Evolutionary conservation across 2,329 filamentous ascomycete genomes (phyloP).

Genomic region (Xylaria sp.): DNA sequence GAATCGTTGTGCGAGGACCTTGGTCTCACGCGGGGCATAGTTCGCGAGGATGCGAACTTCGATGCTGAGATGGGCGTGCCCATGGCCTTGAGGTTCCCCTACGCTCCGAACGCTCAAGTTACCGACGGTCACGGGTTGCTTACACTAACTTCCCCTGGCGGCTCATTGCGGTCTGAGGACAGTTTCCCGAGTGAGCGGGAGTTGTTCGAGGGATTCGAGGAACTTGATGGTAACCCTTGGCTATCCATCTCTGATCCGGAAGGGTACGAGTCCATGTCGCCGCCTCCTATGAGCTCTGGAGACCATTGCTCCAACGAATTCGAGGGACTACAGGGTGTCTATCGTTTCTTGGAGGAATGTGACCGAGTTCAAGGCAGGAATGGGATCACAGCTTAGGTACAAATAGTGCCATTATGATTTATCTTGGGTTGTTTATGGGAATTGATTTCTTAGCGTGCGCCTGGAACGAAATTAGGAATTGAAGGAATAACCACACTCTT

Average conservation of each 20-base stretch:
- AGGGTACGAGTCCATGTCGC: conserved; percentile 64
- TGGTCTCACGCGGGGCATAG: conserved; percentile 81
- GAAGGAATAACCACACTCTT: conserved; percentile 38
- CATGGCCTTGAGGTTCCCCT: conserved; percentile 86
- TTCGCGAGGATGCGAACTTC: conserved; percentile 82
- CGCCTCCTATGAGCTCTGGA: conserved; percentile 57
- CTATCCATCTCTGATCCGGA: conserved; percentile 57
- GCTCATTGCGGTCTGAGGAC: conserved; percentile 58
- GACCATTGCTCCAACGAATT: conserved; percentile 61
- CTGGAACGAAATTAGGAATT: conserved; percentile 15
- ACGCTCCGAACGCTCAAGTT: conserved; percentile 69
- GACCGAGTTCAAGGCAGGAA: conserved; percentile 53
- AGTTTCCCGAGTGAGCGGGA: conserved; percentile 51
- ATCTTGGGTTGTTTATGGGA: conserved; percentile 22
- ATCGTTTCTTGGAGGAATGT: conserved; percentile 69
- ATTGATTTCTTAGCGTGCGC: conserved; percentile 6
- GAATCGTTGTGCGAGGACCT: conserved; percentile 88
- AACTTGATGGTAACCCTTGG: conserved; percentile 62
- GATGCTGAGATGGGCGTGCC: conserved; percentile 73
- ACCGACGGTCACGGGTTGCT: conserved; percentile 39
- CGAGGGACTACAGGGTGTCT: conserved; percentile 68
- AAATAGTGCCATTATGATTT: conserved; percentile 9
- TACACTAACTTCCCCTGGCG: conserved; percentile 59
- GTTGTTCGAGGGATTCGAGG: conserved; percentile 53
- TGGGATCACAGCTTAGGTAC: conserved; percentile 20